Conservation (phyloP, 176 grass and related monocot genomes). For the Juncus effusus region DNA sequence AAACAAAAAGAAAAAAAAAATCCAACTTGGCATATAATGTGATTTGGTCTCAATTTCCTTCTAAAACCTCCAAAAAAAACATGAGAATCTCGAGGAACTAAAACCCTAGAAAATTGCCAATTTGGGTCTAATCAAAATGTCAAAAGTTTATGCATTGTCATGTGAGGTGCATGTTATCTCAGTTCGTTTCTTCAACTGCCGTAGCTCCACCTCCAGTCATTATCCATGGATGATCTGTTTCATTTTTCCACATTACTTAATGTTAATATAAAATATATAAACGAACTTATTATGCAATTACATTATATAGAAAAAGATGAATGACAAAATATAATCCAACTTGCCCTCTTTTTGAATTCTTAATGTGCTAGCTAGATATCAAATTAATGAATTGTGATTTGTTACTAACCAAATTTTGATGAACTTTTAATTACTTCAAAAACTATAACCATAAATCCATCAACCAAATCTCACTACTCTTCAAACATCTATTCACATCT, state of each 20-base stretch:
- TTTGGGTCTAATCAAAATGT: background rate
- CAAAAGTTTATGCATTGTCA: background rate
- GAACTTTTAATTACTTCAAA: background rate
- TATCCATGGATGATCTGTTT: constrained; percentile 75
- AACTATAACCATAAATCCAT: background rate
- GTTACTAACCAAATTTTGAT: no score
- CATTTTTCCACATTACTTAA: background rate
- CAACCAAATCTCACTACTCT: background rate
- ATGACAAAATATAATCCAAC: background rate
- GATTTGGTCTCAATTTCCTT: background rate
- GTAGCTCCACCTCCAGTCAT: constrained; percentile 36
- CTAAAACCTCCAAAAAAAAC: constrained; percentile 4
- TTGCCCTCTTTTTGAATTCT: no score
- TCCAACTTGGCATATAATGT: no score
- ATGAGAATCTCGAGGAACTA: background rate
- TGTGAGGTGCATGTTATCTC: constrained; percentile 8
- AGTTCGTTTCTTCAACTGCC: constrained; percentile 28
- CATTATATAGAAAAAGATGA: background rate
- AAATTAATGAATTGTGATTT: no score
- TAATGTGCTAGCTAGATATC: no score
- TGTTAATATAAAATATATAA: background rate
- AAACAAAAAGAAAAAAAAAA: no score
- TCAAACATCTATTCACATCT: background rate
- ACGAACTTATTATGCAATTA: background rate
- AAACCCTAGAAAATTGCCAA: background rate